Evolutionary conservation across 768 basidiomycete species (phyloP), one percentile per base, ranked within the genome.

Genomic region (Calocera viscosa): DNA sequence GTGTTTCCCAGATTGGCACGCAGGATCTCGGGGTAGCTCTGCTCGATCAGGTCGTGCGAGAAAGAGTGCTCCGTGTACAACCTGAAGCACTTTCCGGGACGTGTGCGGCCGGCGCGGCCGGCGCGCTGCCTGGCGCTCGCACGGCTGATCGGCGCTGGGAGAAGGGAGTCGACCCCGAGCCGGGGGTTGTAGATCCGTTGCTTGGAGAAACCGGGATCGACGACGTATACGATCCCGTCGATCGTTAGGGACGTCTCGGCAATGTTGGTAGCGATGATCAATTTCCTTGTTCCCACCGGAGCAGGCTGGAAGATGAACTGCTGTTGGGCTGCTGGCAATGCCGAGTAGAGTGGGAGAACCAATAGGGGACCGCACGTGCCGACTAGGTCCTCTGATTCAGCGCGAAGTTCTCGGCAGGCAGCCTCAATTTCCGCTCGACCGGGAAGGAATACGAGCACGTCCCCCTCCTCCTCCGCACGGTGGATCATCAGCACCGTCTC

Each of bases 391-490:
- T 97, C 94, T 0, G 89, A 92, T 72, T 97, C 94, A 1, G 87
- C 74, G 73, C 89, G 90, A 73, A 99, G 94, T 75, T 94, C 96
- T 43, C 90, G 80, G 75, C 95, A 99, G 0, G 91, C 87, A 71
- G 95, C 94, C 72, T 98, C 94, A 70, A 98, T 98, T 77, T 99
- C 95, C 72, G 97, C 94, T 74, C 98, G 95, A 74, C 95, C 95
- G 0, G 96, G 97, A 70, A 99, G 80, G 86, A 99, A 99, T 2
- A 99, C 78, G 1, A 99, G 79, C 38, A 98, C 82, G 72, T 99
- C 95, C 1, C 95, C 95, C 0, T 86, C 88, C 0, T 92, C 90
- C 74, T 99, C 96, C 0, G 90, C 91, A 53, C 94, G 86, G 73
- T 98, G 95, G 32, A 99, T 97, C 91, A 94, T 94, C 53, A 97